Conservation (phyloP, 352 stramenopile species). For the Globisporangium nagaii region DNA sequence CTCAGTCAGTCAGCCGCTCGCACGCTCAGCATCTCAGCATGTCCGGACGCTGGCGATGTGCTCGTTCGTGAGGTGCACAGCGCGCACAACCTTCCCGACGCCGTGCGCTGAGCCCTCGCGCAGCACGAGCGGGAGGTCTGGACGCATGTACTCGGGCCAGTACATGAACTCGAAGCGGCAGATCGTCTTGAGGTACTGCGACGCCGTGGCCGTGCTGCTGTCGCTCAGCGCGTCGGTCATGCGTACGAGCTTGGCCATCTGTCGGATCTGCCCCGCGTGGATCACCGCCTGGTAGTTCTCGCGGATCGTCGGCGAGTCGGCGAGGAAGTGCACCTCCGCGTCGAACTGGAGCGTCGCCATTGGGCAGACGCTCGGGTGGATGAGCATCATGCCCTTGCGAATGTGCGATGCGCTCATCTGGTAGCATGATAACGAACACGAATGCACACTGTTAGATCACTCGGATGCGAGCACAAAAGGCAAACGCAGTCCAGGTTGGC, state of each 20-base stretch:
- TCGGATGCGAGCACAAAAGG: not conserved
- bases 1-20: too few species aligned
- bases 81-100: conserved; percentile 59
- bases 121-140: conserved; percentile 69
- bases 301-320: conserved; percentile 41
- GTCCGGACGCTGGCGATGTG: conserved; percentile 39
- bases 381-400: conserved; percentile 21
- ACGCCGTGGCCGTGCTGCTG: conserved; percentile 2
- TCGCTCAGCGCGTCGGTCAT: conserved; percentile 15
- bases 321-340: conserved; percentile 10
- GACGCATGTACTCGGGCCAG: conserved; percentile 79
- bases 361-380: conserved; percentile 10
- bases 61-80: conserved; percentile 42
- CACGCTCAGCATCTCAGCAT: too few species aligned
- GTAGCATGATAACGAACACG: not conserved
- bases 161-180: conserved; percentile 87
- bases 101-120: conserved; percentile 60
- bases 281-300: conserved; percentile 82
- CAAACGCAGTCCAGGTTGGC: not conserved
- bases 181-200: conserved; percentile 26
- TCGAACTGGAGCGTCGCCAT: conserved; percentile 13
- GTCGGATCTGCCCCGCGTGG: conserved; percentile 68
- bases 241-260: conserved; percentile 78
- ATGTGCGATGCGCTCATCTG: conserved; percentile 30
- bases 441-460: not conserved